These are phyloP conservation scores for Trametopsis cervina DNA, from an alignment of 768 basidiomycete genomes.

Conservation along the genomic window DNA sequence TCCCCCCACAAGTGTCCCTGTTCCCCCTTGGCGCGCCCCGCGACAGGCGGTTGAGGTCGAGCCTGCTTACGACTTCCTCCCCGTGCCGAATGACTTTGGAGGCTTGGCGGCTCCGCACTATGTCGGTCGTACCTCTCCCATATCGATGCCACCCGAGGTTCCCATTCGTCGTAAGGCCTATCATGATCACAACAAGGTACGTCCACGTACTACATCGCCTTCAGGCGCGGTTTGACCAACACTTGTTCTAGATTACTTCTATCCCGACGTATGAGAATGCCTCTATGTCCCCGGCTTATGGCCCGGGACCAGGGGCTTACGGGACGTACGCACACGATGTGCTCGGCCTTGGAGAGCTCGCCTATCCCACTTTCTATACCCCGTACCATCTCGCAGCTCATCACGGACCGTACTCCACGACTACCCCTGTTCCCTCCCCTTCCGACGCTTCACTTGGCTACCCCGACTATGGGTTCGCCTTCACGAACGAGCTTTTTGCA, in stretches of 20 bases:
- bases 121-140: background rate
- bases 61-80: background rate
- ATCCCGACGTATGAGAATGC: background rate
- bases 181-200: background rate
- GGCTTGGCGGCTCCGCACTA: background rate
- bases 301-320: background rate
- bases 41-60: background rate
- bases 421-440: background rate
- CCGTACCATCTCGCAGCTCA: background rate
- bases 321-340: background rate
- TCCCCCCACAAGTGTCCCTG: background rate
- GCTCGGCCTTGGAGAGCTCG: slow-evolving; percentile 8
- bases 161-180: background rate
- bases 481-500: background rate
- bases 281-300: slow-evolving; percentile 1
- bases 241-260: background rate
- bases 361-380: background rate
- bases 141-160: background rate
- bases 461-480: background rate
- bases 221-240: no score
- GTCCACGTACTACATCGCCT: slow-evolving; percentile 1
- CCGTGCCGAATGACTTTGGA: no score
- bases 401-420: background rate
- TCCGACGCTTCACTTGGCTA: background rate
- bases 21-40: background rate